Evolutionary conservation across 495 filamentous ascomycete genomes (phyloP), one percentile per base, ranked within the genome.

Genomic region (Daldinia concentrica): DNA sequence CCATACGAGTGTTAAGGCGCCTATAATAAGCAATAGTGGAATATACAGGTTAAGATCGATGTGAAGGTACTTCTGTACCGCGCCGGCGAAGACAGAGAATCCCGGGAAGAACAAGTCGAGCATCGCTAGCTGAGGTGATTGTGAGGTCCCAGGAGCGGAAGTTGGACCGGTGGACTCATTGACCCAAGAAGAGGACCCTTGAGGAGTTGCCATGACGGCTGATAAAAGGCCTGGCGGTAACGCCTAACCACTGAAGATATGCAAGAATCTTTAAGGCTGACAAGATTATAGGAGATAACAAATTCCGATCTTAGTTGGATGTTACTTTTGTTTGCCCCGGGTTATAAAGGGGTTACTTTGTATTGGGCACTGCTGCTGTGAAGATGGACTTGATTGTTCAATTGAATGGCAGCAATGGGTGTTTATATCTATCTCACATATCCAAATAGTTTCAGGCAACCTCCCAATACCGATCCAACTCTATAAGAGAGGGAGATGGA

Each of bases 31-130:
- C 0, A 92, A 68, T 14, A 89, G 77, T 2, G 90, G 90, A 41
- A 94, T 84, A 76, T 92, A 89, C n/a, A 89, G 59, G 52, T 88
- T 89, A 12, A 93, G 80, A 73, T 96, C 92, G 76, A 96, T 84
- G 48, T 89, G 84, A 2, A 92, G 79, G 60, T 88, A 85, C 27
- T 86, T 86, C 6, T 86, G 78, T 6, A 92, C 70, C 26, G 88
- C 84, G 2, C 84, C 79, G 0, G 90, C 89, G 58, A 92, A 80
- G 68, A 91, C 75, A 1, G 88, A 84, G 77, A 92, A 93, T 15
- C 91, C 92, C 0, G 92, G 92, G 62, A 94, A 88, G 76, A 94
- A 85, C 27, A 86, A 82, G 66, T 94, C 91, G 15, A 94, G 82
- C n/a, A 93, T 80, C n/a, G 70, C 74, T 45, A 77, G 54, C 39